Conservation (phyloP, 192 early-diverging fungal genomes). For the Umbelopsis sp. region DNA sequence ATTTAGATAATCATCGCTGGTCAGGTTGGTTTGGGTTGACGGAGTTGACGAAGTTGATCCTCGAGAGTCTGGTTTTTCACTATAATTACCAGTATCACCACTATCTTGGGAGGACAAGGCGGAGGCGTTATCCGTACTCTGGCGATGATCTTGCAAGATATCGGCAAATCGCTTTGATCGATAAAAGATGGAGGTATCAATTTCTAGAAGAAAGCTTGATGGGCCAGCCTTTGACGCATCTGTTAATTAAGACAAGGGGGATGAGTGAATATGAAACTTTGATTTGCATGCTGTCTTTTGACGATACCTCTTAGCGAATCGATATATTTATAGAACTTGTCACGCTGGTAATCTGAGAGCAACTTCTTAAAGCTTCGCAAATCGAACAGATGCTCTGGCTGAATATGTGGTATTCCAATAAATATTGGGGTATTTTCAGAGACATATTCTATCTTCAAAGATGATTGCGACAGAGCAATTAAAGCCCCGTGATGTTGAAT, state of each 20-base stretch:
- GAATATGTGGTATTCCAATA: constrained; percentile 10
- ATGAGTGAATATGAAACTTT: too few relatives aligned
- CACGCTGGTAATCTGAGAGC: neutral
- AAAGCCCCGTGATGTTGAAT: neutral
- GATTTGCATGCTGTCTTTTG: too few relatives aligned
- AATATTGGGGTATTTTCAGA: constrained; percentile 2
- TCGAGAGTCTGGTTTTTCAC: neutral
- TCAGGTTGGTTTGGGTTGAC: neutral
- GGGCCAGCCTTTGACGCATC: constrained; percentile 13
- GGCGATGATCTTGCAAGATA: neutral
- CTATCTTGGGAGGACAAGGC: neutral
- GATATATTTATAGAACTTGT: neutral
- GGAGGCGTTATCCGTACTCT: neutral
- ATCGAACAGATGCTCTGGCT: neutral
- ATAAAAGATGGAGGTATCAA: constrained; percentile 5
- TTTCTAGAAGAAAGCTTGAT: neutral
- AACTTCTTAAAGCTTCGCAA: constrained; percentile 9
- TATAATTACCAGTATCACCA: neutral
- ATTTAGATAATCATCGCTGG: too few relatives aligned
- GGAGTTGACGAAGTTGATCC: neutral
- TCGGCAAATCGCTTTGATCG: neutral
- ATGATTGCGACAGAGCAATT: neutral
- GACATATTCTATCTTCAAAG: constrained; percentile 8
- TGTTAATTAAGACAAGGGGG: neutral
- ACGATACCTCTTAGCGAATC: neutral